Base-by-base conservation (phyloP, 1,284 basidiomycete genomes). In the Ustilago vetiveriae region DNA sequence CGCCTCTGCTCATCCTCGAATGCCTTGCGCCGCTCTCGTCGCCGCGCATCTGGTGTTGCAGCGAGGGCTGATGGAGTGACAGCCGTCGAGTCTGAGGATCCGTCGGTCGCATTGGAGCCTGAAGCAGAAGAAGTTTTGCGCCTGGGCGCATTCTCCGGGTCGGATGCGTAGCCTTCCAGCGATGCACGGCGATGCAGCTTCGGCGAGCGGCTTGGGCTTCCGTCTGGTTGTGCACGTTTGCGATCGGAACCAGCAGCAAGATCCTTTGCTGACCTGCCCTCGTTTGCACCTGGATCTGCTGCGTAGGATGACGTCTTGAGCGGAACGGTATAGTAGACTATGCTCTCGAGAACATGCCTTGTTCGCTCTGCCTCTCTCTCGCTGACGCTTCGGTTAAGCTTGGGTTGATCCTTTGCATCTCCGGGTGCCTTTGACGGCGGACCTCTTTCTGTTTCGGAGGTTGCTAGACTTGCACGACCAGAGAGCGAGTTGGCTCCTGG, bases 1-100 rank as follows among this genome's bases (percentile, higher is more conserved):
- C 58, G 63, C 10, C 49, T 43, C 32, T 67, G 58, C 41, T 71
- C 63, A 24, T 62, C 57, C 21, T 63, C 57, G 35, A 67, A 71
- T 7, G 53, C 56, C 21, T 47, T 62, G 30, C 68, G 63, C 39
- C 53, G 45, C 22, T 66, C 59, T 17, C 50, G 41, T 32, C 47
- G 41, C 39, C 45, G 33, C 7, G 51, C 41, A 3, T 57, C 62
- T 16, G 62, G 21, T 14, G 37, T 54, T 3, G 14, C 7, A 29
- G 42, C 32, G 38, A 39, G 19, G 5, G 43, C 30, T 16, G 29
- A 14, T 6, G 50, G 21, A 4, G 53, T 5, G n/a, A 41, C 3
- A 4, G 36, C 27, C 4, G 37, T 11, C 6, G 36, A 6, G 4
- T 22, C 45, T 11, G 30, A 38, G 11, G 22, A 6, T 4, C 23